A percentile compares a stretch with the other conserved stretches of the same genome.
phyloP scores from a whole-genome alignment of 2,329 filamentous ascomycete species.

The Helotiales sp. region DNA sequence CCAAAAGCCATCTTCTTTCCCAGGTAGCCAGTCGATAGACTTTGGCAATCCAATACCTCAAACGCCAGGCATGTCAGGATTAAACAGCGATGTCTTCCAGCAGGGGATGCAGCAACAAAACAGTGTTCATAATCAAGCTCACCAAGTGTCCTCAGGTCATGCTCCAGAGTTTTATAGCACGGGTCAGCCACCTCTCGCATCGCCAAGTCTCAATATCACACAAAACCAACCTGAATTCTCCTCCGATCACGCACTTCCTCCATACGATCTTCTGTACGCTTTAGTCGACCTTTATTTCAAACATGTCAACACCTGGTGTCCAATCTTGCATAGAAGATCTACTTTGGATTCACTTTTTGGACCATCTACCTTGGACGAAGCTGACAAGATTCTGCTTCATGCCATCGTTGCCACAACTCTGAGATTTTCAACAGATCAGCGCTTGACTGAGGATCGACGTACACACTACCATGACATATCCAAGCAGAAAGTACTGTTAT shows the following conservation, averaged over 20 bases:
- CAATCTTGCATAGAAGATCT: slow-evolving; percentile 83
- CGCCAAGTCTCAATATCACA: slow-evolving; percentile 61
- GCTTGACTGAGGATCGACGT: slow-evolving; percentile 74
- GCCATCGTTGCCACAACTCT: slow-evolving; percentile 89
- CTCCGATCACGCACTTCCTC: slow-evolving; percentile 71
- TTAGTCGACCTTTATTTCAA: slow-evolving; percentile 80
- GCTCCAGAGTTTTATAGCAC: slow-evolving; percentile 44
- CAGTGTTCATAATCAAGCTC: slow-evolving; percentile 30
- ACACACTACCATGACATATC: slow-evolving; percentile 78
- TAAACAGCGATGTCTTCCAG: slow-evolving; percentile 55
- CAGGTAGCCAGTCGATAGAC: slow-evolving; percentile 54
- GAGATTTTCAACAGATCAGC: slow-evolving; percentile 78
- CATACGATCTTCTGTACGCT: slow-evolving; percentile 74
- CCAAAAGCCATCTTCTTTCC: slow-evolving; percentile 60
- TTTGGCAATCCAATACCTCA: slow-evolving; percentile 52
- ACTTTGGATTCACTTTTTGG: slow-evolving; percentile 85
- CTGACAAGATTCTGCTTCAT: slow-evolving; percentile 81
- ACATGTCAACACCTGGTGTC: slow-evolving; percentile 83
- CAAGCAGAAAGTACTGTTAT: slow-evolving; percentile 85
- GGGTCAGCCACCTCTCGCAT: slow-evolving; percentile 53
- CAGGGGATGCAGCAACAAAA: slow-evolving; percentile 49
- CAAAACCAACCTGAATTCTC: slow-evolving; percentile 51
- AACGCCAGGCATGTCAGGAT: slow-evolving; percentile 49
- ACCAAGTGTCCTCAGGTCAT: slow-evolving; percentile 32
- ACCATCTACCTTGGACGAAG: slow-evolving; percentile 74